phyloP scores from a whole-genome alignment of 1,284 basidiomycete species.

The Phellopilus nigrolimitatus region DNA sequence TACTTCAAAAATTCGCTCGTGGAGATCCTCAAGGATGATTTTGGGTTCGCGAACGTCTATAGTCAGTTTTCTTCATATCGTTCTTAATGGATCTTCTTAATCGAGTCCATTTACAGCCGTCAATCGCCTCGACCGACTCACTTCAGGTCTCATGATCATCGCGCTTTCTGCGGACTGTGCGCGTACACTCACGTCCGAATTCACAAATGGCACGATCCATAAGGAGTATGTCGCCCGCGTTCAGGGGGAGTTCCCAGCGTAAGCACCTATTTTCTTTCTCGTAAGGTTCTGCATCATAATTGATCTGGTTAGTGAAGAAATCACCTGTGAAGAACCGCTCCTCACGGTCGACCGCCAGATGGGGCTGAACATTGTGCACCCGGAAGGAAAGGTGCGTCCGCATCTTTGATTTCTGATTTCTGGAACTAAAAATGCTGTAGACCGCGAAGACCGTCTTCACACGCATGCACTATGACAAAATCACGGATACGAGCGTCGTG shows the following conservation, averaged over 20 bases:
- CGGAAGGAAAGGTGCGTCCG: constrained; percentile 75
- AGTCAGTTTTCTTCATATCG: constrained; percentile 47
- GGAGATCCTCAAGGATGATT: constrained; percentile 83
- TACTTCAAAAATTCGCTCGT: constrained; percentile 87
- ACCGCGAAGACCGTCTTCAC: constrained; percentile 89
- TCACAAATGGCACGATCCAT: constrained; percentile 71
- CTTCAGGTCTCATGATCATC: constrained; percentile 95
- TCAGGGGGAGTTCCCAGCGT: constrained; percentile 80
- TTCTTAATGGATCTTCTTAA: background rate
- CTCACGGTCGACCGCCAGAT: constrained; percentile 93
- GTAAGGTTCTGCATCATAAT: constrained; percentile 4
- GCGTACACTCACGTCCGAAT: constrained; percentile 72
- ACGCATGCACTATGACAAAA: constrained; percentile 77
- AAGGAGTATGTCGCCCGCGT: constrained; percentile 93
- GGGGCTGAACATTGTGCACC: constrained; percentile 92
- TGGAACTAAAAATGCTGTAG: constrained; percentile 35
- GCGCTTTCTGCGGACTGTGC: constrained; percentile 76
- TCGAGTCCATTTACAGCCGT: constrained; percentile 54
- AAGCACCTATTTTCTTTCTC: no score
- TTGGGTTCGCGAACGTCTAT: constrained; percentile 79
- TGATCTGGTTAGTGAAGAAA: constrained; percentile 55
- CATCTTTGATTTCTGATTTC: background rate
- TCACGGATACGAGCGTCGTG: constrained; percentile 83
- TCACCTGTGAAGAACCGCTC: constrained; percentile 83
- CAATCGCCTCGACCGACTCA: constrained; percentile 92